Evolutionary conservation across 352 stramenopile species (phyloP), one percentile per base, ranked within the genome.

Genomic region (Albugo laibachii): DNA sequence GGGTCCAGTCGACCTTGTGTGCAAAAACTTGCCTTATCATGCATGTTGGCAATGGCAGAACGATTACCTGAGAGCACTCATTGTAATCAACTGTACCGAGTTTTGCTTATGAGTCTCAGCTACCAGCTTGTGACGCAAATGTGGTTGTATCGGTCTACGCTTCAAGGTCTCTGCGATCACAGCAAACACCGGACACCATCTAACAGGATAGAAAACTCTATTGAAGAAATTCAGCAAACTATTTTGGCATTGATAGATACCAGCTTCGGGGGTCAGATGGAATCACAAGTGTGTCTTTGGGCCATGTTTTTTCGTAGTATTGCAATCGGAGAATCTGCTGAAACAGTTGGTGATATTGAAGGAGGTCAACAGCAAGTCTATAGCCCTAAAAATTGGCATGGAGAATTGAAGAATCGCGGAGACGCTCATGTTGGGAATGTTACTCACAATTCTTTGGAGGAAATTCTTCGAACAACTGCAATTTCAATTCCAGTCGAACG

Each of bases 231-330:
- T 38, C 65, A 69, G 37, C 65, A 62, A 24, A 83, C 76, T 14
- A 65, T 79, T 13, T 41, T 80, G 4, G 68, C 70, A 8, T 35
- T 88, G 12, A 65, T 88, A 16, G 70, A 88, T 21, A 61, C 86
- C 47, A 72, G 84, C 58, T 60, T 59, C 1, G 54, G 61, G 38
- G 63, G 73, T 36, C 65, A 67, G 37, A 45, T 61, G 20, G 48
- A 47, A 10, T 61, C 66, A 11, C 57, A 83, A 43, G 65, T 66
- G 2, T 83, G 76, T 18, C 45, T 81, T 3, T 88, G 76, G 76
- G 70, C 76, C 40, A 52, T 88, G 2, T 62, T 88, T 36, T 88
- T 69, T 45, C 76, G 76, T 27, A 82, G 76, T 45, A 78, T 88
- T 46, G 73, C 71, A 4, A 81, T 84, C 16, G 73, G 76, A 2